These are phyloP conservation scores for Pythium aquatile DNA, from an alignment of 352 stramenopile genomes.

Conservation along the genomic window DNA sequence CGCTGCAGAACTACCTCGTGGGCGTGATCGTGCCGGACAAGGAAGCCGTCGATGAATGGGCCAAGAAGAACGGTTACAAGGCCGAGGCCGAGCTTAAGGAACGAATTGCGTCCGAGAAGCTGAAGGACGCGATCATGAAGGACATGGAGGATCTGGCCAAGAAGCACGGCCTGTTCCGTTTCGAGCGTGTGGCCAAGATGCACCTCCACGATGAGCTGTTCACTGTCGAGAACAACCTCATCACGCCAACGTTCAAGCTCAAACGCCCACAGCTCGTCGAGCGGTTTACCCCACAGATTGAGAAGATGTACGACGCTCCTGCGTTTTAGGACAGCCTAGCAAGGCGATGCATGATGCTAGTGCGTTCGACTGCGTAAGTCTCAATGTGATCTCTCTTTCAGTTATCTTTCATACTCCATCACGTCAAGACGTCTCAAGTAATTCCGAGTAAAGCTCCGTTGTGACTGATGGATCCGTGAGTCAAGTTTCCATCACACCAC, in stretches of 20 bases:
- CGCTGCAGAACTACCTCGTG: conserved; percentile 91
- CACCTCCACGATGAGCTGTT: conserved; percentile 87
- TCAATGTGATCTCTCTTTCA: not conserved
- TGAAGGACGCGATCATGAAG: conserved; percentile 62
- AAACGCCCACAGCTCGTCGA: conserved; percentile 91
- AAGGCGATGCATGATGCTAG: not conserved
- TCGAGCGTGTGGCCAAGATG: conserved; percentile 91
- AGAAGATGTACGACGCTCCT: conserved; percentile 66
- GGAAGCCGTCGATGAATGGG: conserved; percentile 84
- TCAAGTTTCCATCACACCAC: not conserved
- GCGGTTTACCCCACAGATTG: conserved; percentile 79
- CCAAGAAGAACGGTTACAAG: conserved; percentile 39
- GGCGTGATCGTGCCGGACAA: conserved; percentile 93
- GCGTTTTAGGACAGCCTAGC: conserved; percentile 1
- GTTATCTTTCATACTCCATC: not conserved
- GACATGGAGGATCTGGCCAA: conserved; percentile 72
- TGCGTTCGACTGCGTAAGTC: not conserved
- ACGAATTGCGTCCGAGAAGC: conserved; percentile 28
- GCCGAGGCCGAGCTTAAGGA: conserved; percentile 26
- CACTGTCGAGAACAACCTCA: conserved; percentile 88
- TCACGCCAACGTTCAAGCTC: conserved; percentile 97
- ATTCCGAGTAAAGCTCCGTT: not conserved
- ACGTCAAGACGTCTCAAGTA: not conserved
- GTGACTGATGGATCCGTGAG: not conserved
- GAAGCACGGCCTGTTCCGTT: conserved; percentile 82